These are phyloP conservation scores for Zygotorulaspora chibaensis DNA, from an alignment of 805 yeast species.

Conservation along the genomic window DNA sequence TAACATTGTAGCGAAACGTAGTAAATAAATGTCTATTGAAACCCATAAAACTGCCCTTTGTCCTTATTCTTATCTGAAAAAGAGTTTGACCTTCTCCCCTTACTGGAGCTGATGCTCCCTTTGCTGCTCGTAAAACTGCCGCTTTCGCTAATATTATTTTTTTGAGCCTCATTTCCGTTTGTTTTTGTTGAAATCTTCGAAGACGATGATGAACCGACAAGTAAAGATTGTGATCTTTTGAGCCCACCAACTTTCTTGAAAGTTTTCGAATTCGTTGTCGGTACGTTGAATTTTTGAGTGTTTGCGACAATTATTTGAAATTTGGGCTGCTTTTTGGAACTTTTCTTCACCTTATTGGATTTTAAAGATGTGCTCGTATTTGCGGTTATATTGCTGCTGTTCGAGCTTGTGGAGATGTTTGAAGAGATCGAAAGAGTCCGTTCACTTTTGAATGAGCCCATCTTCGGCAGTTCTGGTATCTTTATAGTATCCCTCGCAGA, in stretches of 20 bases:
- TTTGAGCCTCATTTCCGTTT: slow-evolving; percentile 1
- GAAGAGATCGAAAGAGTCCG: slow-evolving; percentile 9
- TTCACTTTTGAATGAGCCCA: slow-evolving; percentile 36
- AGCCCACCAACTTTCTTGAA: slow-evolving; percentile 15
- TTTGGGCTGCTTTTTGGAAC: slow-evolving; percentile 28
- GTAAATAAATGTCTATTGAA: slow-evolving; percentile 9
- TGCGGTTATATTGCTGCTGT: background rate
- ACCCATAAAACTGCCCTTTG: slow-evolving; percentile 10
- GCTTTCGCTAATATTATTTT: background rate
- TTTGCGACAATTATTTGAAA: slow-evolving; percentile 36
- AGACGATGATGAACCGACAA: slow-evolving; percentile 13
- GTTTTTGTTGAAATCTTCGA: slow-evolving; percentile 1
- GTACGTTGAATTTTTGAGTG: slow-evolving; percentile 30
- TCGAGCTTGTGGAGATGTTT: slow-evolving; percentile 1
- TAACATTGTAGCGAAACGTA: background rate
- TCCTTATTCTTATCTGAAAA: slow-evolving; percentile 9
- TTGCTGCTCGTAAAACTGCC: background rate
- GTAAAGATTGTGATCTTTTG: slow-evolving; percentile 28
- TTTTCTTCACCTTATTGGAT: slow-evolving; percentile 19
- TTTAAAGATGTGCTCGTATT: slow-evolving; percentile 1
- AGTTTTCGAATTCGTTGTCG: slow-evolving; percentile 16
- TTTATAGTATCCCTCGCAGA: slow-evolving; percentile 13
- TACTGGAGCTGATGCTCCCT: slow-evolving; percentile 3
- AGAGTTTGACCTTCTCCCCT: slow-evolving; percentile 11
- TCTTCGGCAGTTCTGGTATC: slow-evolving; percentile 35